Evolutionary conservation across 2,329 filamentous ascomycete genomes (phyloP).

Genomic region (Fusarium sp.): DNA sequence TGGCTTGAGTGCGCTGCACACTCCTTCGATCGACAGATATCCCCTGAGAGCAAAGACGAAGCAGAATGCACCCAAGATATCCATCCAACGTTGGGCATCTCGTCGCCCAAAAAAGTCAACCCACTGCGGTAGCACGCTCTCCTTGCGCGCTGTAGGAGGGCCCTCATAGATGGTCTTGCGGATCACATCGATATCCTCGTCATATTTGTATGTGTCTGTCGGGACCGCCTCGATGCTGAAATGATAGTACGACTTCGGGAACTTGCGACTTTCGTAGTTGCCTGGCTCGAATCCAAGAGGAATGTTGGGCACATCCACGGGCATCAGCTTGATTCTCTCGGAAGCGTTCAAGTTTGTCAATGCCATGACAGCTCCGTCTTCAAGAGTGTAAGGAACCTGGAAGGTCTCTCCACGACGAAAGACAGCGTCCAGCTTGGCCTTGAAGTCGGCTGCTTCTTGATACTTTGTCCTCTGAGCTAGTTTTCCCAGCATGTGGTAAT

Average conservation of each 20-base stretch:
- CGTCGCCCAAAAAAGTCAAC: constrained; percentile 73
- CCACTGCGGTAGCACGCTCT: constrained; percentile 75
- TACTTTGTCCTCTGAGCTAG: constrained; percentile 66
- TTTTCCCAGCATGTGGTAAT: constrained; percentile 68
- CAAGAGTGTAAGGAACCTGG: constrained; percentile 66
- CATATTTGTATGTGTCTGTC: constrained; percentile 72
- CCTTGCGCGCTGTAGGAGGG: constrained; percentile 56
- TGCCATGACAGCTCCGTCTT: constrained; percentile 75
- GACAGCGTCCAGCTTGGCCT: constrained; percentile 67
- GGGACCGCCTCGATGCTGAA: constrained; percentile 72
- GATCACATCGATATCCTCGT: constrained; percentile 61
- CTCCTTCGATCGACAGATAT: constrained; percentile 63
- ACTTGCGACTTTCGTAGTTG: constrained; percentile 77
- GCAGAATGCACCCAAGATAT: constrained; percentile 71
- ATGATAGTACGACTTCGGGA: constrained; percentile 73
- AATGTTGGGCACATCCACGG: constrained; percentile 68
- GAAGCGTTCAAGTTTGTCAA: constrained; percentile 73
- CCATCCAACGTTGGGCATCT: constrained; percentile 72
- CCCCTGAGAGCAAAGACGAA: constrained; percentile 73
- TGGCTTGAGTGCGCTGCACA: constrained; percentile 67
- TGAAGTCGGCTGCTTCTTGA: constrained; percentile 69
- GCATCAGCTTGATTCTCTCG: constrained; percentile 65
- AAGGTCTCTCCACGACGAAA: constrained; percentile 60
- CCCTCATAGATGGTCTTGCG: constrained; percentile 49
- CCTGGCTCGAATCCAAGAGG: constrained; percentile 78